Conservation (phyloP, 2,329 filamentous ascomycete genomes). For the Penicillium sp. region DNA sequence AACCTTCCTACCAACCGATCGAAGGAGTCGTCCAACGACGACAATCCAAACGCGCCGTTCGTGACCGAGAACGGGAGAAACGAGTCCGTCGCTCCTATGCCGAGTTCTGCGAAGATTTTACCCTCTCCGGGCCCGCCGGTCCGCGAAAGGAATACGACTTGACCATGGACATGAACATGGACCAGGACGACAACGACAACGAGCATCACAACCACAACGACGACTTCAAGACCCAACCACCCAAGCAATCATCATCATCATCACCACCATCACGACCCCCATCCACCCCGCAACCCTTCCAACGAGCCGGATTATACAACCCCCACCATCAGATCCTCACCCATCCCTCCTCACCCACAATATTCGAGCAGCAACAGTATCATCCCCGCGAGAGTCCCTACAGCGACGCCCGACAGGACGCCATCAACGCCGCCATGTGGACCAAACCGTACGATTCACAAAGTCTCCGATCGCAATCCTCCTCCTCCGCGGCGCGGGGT, state of each 20-base stretch:
- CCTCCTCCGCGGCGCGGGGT: background rate
- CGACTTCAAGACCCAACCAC: too few species aligned
- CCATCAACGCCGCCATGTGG: background rate
- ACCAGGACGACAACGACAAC: too few species aligned
- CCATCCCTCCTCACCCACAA: too few species aligned
- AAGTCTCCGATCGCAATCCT: background rate
- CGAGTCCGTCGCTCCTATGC: slow-evolving; percentile 9
- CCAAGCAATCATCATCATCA: too few species aligned
- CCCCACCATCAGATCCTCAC: too few species aligned
- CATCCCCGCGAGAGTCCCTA: too few species aligned
- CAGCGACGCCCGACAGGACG: too few species aligned
- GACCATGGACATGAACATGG: slow-evolving; percentile 1
- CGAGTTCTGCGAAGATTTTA: slow-evolving; percentile 12
- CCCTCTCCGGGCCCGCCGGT: slow-evolving; percentile 4
- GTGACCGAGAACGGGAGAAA: slow-evolving; percentile 3
- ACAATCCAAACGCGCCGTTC: background rate
- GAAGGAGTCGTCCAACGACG: background rate
- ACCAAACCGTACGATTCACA: background rate
- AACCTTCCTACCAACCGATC: background rate
- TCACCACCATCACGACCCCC: too few species aligned
- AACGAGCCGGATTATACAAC: too few species aligned
- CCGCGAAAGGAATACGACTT: slow-evolving; percentile 7
- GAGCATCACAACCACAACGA: too few species aligned
- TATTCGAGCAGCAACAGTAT: too few species aligned
- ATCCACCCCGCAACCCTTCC: too few species aligned